Percentiles rank a stretch among this genome's conserved stretches.
These are phyloP conservation scores for Eutrema japonicum DNA, from an alignment of 345 rosid species.

Conservation along the genomic window DNA sequence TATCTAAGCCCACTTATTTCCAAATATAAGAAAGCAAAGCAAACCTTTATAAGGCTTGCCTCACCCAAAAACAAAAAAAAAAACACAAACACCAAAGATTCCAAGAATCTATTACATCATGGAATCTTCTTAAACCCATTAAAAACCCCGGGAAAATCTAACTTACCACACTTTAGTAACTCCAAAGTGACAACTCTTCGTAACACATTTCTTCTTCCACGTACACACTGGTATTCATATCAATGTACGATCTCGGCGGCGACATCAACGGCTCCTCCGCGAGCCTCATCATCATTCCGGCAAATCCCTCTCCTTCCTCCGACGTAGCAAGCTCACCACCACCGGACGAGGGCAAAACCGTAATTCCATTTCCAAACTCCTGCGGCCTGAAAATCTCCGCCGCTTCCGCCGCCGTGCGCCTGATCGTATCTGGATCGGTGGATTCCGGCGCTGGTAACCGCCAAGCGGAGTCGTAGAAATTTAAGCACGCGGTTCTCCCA, in stretches of 20 bases:
- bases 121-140: slow-evolving; percentile 13
- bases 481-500: slow-evolving; percentile 66
- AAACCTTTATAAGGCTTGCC: slow-evolving; percentile 16
- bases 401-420: slow-evolving; percentile 54
- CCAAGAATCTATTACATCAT: slow-evolving; percentile 30
- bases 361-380: slow-evolving; percentile 28
- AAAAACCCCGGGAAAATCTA: background rate
- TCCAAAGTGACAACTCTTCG: slow-evolving; percentile 48
- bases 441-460: slow-evolving; percentile 57
- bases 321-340: slow-evolving; percentile 17
- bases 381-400: slow-evolving; percentile 54
- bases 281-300: slow-evolving; percentile 36
- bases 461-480: slow-evolving; percentile 70
- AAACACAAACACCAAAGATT: background rate
- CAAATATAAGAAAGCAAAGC: slow-evolving; percentile 3
- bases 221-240: slow-evolving; percentile 16
- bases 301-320: slow-evolving; percentile 7
- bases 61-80: background rate
- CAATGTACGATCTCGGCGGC: slow-evolving; percentile 53
- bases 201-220: slow-evolving; percentile 40
- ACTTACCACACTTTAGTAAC: slow-evolving; percentile 21
- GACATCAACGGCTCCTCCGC: slow-evolving; percentile 69
- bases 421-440: slow-evolving; percentile 43
- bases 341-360: slow-evolving; percentile 25
- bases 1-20: slow-evolving; percentile 28